Percentiles rank a stretch among this genome's conserved stretches.
phyloP scores from a whole-genome alignment of 2,329 filamentous ascomycete species.

The Alternaria sp. region DNA sequence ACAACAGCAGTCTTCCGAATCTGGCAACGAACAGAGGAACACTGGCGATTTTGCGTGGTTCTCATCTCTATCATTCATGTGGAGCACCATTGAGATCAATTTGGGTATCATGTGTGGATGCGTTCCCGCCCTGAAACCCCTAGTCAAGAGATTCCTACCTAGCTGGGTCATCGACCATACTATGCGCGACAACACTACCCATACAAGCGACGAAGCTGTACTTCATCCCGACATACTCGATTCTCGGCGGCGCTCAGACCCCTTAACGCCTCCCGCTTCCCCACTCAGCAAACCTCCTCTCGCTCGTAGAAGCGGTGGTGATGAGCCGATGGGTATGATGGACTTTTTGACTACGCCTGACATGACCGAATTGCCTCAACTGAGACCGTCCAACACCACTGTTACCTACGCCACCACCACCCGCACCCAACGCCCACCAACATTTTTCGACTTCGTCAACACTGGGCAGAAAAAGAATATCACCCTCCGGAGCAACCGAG shows the following conservation, averaged over 20 bases:
- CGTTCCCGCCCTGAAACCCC: conserved; percentile 88
- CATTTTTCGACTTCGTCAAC: conserved; percentile 80
- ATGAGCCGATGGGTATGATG: conserved; percentile 53
- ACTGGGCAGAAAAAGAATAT: conserved; percentile 72
- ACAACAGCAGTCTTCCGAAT: conserved; percentile 30
- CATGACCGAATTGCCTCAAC: conserved; percentile 41
- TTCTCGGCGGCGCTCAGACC: conserved; percentile 27
- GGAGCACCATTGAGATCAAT: conserved; percentile 91
- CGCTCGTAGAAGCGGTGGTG: conserved; percentile 24
- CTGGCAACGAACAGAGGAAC: conserved; percentile 45
- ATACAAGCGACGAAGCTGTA: conserved; percentile 37
- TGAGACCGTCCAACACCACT: conserved; percentile 47
- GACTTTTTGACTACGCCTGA: conserved; percentile 62
- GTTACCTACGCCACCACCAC: conserved; percentile 32
- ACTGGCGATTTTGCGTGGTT: conserved; percentile 68
- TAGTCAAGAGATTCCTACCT: conserved; percentile 70
- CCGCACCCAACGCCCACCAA: conserved; percentile 37
- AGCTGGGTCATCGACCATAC: conserved; percentile 60
- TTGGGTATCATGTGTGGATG: conserved; percentile 89
- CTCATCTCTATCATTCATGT: conserved; percentile 86
- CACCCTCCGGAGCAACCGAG: conserved; percentile 66
- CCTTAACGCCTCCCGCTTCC: conserved; percentile 28
- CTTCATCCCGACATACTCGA: conserved; percentile 32
- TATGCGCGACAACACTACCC: conserved; percentile 34
- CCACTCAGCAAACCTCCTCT: conserved; percentile 32